A percentile compares a stretch with the other conserved stretches of the same genome.
Evolutionary conservation across 2,329 filamentous ascomycete species (phyloP).

Genomic region (Sclerotinia glacialis): DNA sequence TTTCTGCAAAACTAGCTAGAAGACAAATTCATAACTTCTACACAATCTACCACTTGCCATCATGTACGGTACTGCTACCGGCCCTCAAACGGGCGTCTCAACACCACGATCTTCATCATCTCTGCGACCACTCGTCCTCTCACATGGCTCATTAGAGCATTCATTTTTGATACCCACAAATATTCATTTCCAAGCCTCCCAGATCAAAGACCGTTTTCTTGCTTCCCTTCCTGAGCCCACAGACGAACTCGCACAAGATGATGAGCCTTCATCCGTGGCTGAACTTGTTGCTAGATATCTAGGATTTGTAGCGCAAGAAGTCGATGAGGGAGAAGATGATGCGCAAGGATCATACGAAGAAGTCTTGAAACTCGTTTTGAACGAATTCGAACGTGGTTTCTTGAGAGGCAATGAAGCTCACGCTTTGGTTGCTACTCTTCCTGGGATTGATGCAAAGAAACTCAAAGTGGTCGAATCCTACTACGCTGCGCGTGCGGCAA

Average conservation of each 20-base stretch:
- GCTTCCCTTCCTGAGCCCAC: conserved; percentile 84
- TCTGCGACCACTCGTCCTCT: conserved; percentile 83
- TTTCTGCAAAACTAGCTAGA: conserved; percentile 18
- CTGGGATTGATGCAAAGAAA: conserved; percentile 92
- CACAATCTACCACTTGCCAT: conserved; percentile 38
- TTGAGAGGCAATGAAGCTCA: conserved; percentile 96
- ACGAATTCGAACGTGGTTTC: conserved; percentile 95
- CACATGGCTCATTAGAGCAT: conserved; percentile 93
- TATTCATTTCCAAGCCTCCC: conserved; percentile 92
- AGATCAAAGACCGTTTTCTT: conserved; percentile 88
- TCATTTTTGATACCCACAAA: conserved; percentile 93
- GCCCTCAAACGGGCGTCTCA: conserved; percentile 91
- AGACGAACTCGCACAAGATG: conserved; percentile 95
- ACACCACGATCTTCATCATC: conserved; percentile 93
- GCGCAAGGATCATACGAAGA: conserved; percentile 85
- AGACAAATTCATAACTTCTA: conserved; percentile 19
- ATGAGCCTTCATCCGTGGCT: conserved; percentile 93
- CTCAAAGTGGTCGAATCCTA: conserved; percentile 85
- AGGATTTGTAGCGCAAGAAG: conserved; percentile 81
- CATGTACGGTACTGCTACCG: conserved; percentile 84
- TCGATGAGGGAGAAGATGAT: conserved; percentile 90
- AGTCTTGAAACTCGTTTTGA: conserved; percentile 85
- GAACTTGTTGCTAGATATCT: conserved; percentile 94
- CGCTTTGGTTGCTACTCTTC: conserved; percentile 77
- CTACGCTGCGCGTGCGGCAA: conserved; percentile 81